Evolutionary conservation across 2,329 filamentous ascomycete genomes (phyloP).

Genomic region (Alternaria rosae): DNA sequence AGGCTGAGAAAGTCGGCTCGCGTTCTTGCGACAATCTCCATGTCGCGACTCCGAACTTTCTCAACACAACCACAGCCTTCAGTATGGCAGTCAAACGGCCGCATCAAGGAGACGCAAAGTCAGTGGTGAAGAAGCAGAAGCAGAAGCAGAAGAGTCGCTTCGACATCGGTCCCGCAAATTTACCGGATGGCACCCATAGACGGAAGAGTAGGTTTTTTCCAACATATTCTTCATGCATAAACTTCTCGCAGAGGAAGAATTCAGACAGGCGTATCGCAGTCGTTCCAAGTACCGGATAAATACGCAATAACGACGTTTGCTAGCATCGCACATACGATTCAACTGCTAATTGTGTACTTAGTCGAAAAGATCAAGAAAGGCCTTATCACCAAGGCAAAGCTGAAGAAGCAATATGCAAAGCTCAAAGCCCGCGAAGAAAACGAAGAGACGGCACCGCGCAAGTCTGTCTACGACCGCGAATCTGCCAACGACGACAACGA

Average conservation of each 20-base stretch:
- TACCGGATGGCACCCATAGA: conserved; percentile 87
- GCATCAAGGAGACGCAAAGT: conserved; percentile 55
- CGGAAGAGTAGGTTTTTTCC: conserved; percentile 68
- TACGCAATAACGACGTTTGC: not conserved
- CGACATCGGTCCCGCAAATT: conserved; percentile 83
- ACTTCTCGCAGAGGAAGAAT: not conserved
- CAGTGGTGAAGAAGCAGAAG: conserved; percentile 54
- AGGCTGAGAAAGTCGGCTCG: conserved; percentile 27
- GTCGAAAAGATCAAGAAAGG: conserved; percentile 89
- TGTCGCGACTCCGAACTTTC: conserved; percentile 3
- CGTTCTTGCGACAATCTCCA: conserved; percentile 6
- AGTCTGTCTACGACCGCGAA: conserved; percentile 44
- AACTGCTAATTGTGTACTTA: conserved; percentile 46
- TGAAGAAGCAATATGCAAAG: conserved; percentile 92
- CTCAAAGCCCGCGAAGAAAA: conserved; percentile 70
- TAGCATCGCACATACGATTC: not conserved
- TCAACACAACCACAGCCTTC: not conserved
- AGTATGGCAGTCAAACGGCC: conserved; percentile 67
- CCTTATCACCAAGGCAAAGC: conserved; percentile 89
- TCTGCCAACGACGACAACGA: conserved; percentile 29
- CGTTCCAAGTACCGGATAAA: not conserved
- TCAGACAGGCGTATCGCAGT: not conserved
- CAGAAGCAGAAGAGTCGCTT: conserved; percentile 71
- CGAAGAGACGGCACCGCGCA: conserved; percentile 40
- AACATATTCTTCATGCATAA: not conserved